phyloP scores from a whole-genome alignment of 306 rosid species.

The Leucaena leucocephala region DNA sequence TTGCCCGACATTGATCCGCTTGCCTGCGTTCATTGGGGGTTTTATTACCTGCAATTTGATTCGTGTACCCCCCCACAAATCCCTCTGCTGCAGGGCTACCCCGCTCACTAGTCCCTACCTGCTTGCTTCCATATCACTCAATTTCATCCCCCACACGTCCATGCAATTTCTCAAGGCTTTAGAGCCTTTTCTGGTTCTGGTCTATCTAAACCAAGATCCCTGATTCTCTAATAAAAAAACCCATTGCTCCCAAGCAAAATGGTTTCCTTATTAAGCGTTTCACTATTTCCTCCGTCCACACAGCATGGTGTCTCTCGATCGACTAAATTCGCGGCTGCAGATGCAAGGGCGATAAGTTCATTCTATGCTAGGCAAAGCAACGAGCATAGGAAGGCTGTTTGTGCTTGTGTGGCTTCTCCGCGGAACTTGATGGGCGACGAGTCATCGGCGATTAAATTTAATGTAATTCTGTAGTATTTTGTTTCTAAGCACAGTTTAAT shows the following conservation, averaged over 20 bases:
- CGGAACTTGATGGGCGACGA: slow-evolving; percentile 59
- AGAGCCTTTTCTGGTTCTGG: not conserved
- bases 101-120: not conserved
- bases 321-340: slow-evolving; percentile 35
- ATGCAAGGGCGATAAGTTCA: slow-evolving; percentile 31
- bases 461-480: slow-evolving; percentile 44
- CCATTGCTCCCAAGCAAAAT: slow-evolving; percentile 35
- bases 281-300: slow-evolving; percentile 48
- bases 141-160: not conserved
- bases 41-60: not conserved
- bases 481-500: not conserved
- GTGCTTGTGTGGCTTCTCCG: slow-evolving; percentile 89
- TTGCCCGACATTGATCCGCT: not conserved
- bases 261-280: slow-evolving; percentile 62
- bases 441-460: slow-evolving; percentile 60
- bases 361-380: slow-evolving; percentile 34
- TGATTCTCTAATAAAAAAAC: slow-evolving; percentile 13
- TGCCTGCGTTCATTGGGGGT: not conserved
- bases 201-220: not conserved
- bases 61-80: not conserved
- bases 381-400: slow-evolving; percentile 52
- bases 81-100: not conserved
- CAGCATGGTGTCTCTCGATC: slow-evolving; percentile 45
- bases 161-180: not conserved
- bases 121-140: not conserved